Conservation (phyloP, 2,329 filamentous ascomycete species). For the Diaporthe capsici region DNA sequence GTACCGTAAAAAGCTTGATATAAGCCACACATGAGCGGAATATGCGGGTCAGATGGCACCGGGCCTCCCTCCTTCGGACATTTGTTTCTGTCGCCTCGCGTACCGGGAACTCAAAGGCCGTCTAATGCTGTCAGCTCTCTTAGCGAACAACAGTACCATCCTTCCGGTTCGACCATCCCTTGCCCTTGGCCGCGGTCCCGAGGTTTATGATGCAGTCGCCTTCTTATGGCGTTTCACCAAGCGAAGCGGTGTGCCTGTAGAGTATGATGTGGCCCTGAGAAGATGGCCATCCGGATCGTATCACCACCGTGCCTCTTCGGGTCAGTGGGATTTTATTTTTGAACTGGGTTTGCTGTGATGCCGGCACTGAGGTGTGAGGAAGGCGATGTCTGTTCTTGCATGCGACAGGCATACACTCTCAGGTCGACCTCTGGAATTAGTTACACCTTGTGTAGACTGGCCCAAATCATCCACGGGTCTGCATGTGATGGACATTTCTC, state of each 20-base stretch:
- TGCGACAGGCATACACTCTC: background rate
- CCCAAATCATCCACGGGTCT: background rate
- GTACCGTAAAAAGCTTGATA: conserved; percentile 1
- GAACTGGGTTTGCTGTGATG: background rate
- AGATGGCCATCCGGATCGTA: background rate
- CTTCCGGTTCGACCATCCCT: background rate
- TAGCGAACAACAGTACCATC: background rate
- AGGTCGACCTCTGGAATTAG: too few relatives aligned
- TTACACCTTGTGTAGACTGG: background rate
- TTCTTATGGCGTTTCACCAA: background rate
- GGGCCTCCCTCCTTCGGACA: background rate
- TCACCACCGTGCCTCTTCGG: background rate
- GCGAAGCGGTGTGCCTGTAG: background rate
- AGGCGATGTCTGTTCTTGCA: background rate
- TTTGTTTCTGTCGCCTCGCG: conserved; percentile 1
- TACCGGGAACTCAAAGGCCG: background rate
- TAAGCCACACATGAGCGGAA: background rate
- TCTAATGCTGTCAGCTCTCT: background rate
- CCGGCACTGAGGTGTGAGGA: background rate
- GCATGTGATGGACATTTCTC: background rate
- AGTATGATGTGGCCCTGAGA: too few relatives aligned
- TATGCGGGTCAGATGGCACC: background rate
- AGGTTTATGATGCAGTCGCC: too few relatives aligned
- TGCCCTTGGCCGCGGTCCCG: background rate
- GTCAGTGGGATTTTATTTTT: background rate